Evolutionary conservation across 495 filamentous ascomycete genomes (phyloP).

Genomic region (Xylaria castorea): DNA sequence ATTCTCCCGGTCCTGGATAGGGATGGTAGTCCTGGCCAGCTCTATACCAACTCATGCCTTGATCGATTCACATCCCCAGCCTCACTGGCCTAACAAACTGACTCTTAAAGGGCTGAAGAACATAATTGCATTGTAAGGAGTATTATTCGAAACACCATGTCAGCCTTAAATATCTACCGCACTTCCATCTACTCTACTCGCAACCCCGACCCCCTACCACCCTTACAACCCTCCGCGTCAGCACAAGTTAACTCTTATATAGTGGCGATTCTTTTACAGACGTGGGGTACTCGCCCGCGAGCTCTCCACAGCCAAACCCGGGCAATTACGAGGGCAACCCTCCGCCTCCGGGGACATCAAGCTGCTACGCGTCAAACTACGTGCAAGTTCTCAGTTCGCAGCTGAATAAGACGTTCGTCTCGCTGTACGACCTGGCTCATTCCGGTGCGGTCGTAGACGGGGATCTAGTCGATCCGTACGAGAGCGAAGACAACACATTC

Average conservation of each 20-base stretch:
- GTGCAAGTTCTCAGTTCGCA: conserved; percentile 19
- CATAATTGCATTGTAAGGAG: conserved; percentile 22
- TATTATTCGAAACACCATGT: too few relatives aligned
- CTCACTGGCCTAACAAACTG: conserved; percentile 1
- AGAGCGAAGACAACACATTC: conserved; percentile 20
- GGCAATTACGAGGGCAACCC: conserved; percentile 19
- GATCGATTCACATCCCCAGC: neutral
- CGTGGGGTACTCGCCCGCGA: conserved; percentile 8
- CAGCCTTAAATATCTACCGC: neutral
- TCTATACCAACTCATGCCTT: neutral
- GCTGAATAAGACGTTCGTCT: conserved; percentile 13
- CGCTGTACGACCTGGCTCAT: conserved; percentile 20
- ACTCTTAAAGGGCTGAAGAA: conserved; percentile 11
- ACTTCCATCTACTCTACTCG: neutral
- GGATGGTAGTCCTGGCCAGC: neutral
- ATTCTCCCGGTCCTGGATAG: neutral
- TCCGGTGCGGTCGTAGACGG: conserved; percentile 22
- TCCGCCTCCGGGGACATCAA: conserved; percentile 18
- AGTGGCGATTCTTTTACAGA: conserved; percentile 16
- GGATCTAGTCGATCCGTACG: conserved; percentile 14
- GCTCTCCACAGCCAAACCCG: conserved; percentile 10
- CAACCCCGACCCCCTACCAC: neutral
- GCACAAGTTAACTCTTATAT: neutral
- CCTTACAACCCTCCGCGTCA: neutral
- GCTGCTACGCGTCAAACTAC: conserved; percentile 15